Conservation (phyloP, 2,329 filamentous ascomycete species). For the Leptographium wingfieldii region DNA sequence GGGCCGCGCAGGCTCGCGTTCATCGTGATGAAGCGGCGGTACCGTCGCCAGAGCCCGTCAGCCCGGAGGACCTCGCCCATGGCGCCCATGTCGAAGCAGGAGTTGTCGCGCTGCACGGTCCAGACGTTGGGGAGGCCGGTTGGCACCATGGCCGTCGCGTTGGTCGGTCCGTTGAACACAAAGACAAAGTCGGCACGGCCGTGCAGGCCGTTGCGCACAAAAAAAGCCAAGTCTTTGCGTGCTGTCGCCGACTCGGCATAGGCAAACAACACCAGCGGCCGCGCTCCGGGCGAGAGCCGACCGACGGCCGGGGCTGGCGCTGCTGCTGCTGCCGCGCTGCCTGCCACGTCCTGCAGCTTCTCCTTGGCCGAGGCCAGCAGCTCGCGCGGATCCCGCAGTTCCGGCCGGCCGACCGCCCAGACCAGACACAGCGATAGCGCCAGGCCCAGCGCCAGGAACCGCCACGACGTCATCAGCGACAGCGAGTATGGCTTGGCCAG, state of each 20-base stretch:
- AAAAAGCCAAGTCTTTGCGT: constrained; percentile 23
- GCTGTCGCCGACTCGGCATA: constrained; percentile 22
- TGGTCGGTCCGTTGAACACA: constrained; percentile 23
- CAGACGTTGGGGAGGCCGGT: constrained; percentile 18
- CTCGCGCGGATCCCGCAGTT: not conserved
- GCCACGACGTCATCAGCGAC: not conserved
- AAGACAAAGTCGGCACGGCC: constrained; percentile 26
- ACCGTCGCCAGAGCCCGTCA: constrained; percentile 20
- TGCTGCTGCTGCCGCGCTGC: no score
- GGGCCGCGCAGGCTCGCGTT: constrained; percentile 24
- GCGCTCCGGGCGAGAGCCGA: not conserved
- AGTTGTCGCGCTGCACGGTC: constrained; percentile 18
- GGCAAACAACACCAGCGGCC: constrained; percentile 21
- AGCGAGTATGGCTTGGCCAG: not conserved
- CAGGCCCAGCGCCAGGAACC: not conserved
- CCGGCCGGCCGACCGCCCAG: not conserved
- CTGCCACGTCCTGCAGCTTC: not conserved
- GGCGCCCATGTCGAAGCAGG: constrained; percentile 24
- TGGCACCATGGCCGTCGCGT: constrained; percentile 17
- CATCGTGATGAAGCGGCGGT: constrained; percentile 23
- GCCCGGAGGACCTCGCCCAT: constrained; percentile 21
- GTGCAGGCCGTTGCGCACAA: constrained; percentile 24
- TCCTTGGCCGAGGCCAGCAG: not conserved
- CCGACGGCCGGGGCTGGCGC: not conserved
- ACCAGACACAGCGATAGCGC: not conserved